Evolutionary conservation across 495 filamentous ascomycete species (phyloP), one percentile per base, ranked within the genome.

Genomic region (Chaetomium cochliodes): DNA sequence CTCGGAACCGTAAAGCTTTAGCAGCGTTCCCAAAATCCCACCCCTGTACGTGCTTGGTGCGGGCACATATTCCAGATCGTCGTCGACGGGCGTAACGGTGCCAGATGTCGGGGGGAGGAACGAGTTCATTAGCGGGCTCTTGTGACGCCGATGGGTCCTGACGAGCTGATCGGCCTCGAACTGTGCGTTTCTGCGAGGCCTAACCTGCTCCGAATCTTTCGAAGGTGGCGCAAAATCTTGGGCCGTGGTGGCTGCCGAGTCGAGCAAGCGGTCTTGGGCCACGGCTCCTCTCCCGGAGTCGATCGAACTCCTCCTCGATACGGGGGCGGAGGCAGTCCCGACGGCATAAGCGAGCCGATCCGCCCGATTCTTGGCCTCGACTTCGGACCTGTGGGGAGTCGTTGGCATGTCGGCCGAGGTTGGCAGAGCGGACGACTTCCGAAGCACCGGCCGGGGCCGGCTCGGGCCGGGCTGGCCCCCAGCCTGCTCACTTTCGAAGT

Each of bases 11-110:
- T 93, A 89, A 13, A 96, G 81, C 73, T 90, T 96, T 60, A 97
- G 78, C 3, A 98, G 77, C 9, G 86, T 89, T 6, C 88, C 86
- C 9, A 98, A 79, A 51, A 96, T 84, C 33, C 93, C 91, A 44
- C 87, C 86, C 51, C 87, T 88, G 72, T 90, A 94, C 55, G 88
- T 82, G 8, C 81, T 72, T 4, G 91, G 92, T 16, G 81, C 81
- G 47, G 88, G 86, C 7, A 90, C 81, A 68, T 91, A 92, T 51
- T 83, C 80, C 26, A 65, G 2, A 60, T 90, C 85, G 58, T 82
- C 77, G 18, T 83, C 79, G 30, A 74, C 28, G 2, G 74, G 73
- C 2, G 74, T 74, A 3, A 63, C 51, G 13, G 70, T 59, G n/a
- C 73, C 72, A 12, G 73, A 69, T n/a, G 39, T 39, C 2, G 62